Conservation (phyloP, 768 basidiomycete species). For the Clitopilus passeckerianus region DNA sequence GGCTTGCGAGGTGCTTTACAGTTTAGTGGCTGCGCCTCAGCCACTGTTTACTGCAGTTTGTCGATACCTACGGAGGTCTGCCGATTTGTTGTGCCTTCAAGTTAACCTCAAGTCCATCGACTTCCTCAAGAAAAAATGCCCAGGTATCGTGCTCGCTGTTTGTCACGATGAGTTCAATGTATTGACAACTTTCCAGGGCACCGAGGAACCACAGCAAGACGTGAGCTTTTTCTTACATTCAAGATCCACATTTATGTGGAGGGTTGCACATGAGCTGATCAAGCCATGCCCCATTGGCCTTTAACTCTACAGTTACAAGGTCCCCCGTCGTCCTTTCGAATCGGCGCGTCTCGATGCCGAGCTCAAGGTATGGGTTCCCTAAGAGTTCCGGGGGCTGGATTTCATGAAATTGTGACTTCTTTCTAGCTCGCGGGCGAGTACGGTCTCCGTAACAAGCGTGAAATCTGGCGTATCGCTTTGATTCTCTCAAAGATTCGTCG, state of each 20-base stretch:
- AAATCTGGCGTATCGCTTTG: conserved; percentile 99
- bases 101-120: conserved; percentile 23
- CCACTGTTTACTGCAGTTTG: conserved; percentile 36
- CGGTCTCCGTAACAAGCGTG: conserved; percentile 99
- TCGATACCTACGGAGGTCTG: conserved; percentile 7
- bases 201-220: conserved; percentile 92
- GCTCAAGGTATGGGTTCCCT: conserved; percentile 72
- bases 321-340: conserved; percentile 95
- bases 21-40: conserved; percentile 37
- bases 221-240: conserved; percentile 58
- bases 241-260: conserved; percentile 68
- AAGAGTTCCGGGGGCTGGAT: neutral
- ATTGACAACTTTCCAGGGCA: conserved; percentile 54
- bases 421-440: conserved; percentile 96
- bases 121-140: conserved; percentile 76
- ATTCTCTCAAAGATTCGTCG: conserved; percentile 99
- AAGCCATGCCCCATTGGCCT: conserved; percentile 60
- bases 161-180: conserved; percentile 13
- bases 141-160: conserved; percentile 49
- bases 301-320: conserved; percentile 84
- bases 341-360: conserved; percentile 99
- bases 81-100: conserved; percentile 15
- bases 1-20: conserved; percentile 61
- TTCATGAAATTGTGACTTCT: neutral
- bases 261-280: conserved; percentile 62